Conservation (phyloP, 202 grass and related monocot species). For the Hordeum pubiflorum region DNA sequence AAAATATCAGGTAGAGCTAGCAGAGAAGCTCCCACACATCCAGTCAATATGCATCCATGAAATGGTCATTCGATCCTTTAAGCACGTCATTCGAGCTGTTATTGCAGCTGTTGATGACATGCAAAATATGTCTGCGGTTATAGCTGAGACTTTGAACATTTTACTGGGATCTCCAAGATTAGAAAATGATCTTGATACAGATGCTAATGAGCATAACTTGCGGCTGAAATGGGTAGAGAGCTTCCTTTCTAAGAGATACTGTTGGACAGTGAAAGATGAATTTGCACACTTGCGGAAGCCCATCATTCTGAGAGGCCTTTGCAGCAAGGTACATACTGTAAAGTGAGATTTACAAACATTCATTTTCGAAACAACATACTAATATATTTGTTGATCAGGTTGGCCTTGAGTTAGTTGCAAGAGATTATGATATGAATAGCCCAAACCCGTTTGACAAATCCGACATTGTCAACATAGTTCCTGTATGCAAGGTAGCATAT, state of each 20-base stretch:
- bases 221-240: slow-evolving; percentile 72
- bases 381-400: slow-evolving; percentile 54
- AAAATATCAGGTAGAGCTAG: slow-evolving; percentile 79
- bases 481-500: slow-evolving; percentile 85
- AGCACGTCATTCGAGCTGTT: slow-evolving; percentile 82
- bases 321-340: slow-evolving; percentile 64
- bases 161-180: slow-evolving; percentile 57
- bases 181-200: slow-evolving; percentile 32
- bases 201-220: slow-evolving; percentile 51
- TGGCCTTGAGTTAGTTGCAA: slow-evolving; percentile 85
- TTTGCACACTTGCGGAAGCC: slow-evolving; percentile 77
- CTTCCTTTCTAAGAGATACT: slow-evolving; percentile 83
- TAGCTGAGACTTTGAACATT: slow-evolving; percentile 89
- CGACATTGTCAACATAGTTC: slow-evolving; percentile 88
- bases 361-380: neutral
- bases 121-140: slow-evolving; percentile 55
- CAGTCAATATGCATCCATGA: slow-evolving; percentile 99
- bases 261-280: slow-evolving; percentile 77
- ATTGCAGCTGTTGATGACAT: slow-evolving; percentile 76
- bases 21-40: slow-evolving; percentile 90
- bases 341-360: slow-evolving; percentile 10
- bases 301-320: slow-evolving; percentile 90
- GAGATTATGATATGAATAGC: slow-evolving; percentile 94
- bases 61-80: slow-evolving; percentile 96
- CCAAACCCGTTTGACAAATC: slow-evolving; percentile 86